A percentile compares a stretch with the other conserved stretches of the same genome.
These are phyloP conservation scores for Parascedosporium putredinis DNA, from an alignment of 2,329 filamentous ascomycete species.

Conservation along the genomic window DNA sequence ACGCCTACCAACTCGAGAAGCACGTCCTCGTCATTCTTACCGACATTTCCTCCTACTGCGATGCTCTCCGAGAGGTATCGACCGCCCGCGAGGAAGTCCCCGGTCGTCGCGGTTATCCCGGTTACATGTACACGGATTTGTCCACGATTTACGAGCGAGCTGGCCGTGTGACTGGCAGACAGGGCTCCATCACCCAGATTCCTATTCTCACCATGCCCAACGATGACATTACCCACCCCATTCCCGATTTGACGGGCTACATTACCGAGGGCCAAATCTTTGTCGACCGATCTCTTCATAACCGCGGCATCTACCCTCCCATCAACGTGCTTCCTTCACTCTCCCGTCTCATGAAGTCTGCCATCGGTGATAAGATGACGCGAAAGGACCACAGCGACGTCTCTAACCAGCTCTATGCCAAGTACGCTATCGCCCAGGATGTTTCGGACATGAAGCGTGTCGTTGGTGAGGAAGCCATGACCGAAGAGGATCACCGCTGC, in stretches of 20 bases:
- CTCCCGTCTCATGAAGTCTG: slow-evolving; percentile 99
- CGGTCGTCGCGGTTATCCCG: slow-evolving; percentile 96
- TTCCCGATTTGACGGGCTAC: slow-evolving; percentile 96
- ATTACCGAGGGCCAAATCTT: slow-evolving; percentile 99
- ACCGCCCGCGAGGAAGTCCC: slow-evolving; percentile 97
- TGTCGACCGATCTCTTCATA: slow-evolving; percentile 84
- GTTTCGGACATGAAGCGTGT: slow-evolving; percentile 99
- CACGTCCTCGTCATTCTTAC: slow-evolving; percentile 98
- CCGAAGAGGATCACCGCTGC: slow-evolving; percentile 91
- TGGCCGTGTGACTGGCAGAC: slow-evolving; percentile 90
- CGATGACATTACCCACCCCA: slow-evolving; percentile 98
- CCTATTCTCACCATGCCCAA: slow-evolving; percentile 99
- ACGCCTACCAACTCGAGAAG: slow-evolving; percentile 99
- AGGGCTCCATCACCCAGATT: slow-evolving; percentile 98
- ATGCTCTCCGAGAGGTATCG: slow-evolving; percentile 96
- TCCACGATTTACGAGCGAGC: slow-evolving; percentile 99
- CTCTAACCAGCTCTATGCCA: slow-evolving; percentile 98
- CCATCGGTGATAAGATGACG: slow-evolving; percentile 94
- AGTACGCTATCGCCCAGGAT: slow-evolving; percentile 98
- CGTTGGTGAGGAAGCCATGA: slow-evolving; percentile 94
- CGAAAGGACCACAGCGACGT: slow-evolving; percentile 96
- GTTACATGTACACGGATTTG: slow-evolving; percentile 99
- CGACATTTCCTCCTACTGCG: slow-evolving; percentile 95
- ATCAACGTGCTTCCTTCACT: slow-evolving; percentile 98
- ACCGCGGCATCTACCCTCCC: slow-evolving; percentile 95